A percentile compares a stretch with the other conserved stretches of the same genome.
phyloP scores from a whole-genome alignment of 768 basidiomycete species.

The Amanita jacksonii region DNA sequence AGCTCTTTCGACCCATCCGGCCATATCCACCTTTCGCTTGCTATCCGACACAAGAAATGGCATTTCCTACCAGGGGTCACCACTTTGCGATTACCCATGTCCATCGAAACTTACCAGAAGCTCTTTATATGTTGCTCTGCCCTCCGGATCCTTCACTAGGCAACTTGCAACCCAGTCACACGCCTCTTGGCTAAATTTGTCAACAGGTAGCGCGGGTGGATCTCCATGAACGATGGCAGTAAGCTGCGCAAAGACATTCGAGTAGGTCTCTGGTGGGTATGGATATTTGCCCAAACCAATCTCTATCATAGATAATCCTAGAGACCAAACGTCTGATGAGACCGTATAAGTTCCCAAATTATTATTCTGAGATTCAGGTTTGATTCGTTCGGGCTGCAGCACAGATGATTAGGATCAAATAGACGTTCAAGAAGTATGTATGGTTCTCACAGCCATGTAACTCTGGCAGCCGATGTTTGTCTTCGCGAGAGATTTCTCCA shows the following conservation, averaged over 20 bases:
- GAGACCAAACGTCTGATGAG: constrained; percentile 95
- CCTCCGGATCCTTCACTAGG: constrained; percentile 70
- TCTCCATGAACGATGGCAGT: constrained; percentile 97
- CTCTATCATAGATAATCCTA: constrained; percentile 91
- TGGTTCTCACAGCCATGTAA: constrained; percentile 97
- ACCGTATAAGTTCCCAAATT: constrained; percentile 88
- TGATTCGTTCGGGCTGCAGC: constrained; percentile 85
- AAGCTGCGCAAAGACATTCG: constrained; percentile 90
- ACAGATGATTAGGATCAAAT: neutral
- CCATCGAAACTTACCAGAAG: constrained; percentile 47
- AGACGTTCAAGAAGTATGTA: constrained; percentile 14
- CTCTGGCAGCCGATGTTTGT: constrained; percentile 98
- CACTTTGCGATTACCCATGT: neutral
- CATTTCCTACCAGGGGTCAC: constrained; percentile 41
- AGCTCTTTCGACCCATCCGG: constrained; percentile 64
- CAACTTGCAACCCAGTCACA: constrained; percentile 78
- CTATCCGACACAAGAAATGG: constrained; percentile 64
- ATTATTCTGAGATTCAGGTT: constrained; percentile 86
- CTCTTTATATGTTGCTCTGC: constrained; percentile 75
- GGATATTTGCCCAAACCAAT: constrained; percentile 87
- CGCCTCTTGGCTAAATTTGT: constrained; percentile 56
- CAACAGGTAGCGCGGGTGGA: constrained; percentile 75
- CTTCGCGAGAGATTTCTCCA: constrained; percentile 92
- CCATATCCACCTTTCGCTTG: constrained; percentile 70
- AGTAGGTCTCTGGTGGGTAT: constrained; percentile 95